phyloP scores from a whole-genome alignment of 192 early-diverging fungal species.

The Linnemannia exigua region DNA sequence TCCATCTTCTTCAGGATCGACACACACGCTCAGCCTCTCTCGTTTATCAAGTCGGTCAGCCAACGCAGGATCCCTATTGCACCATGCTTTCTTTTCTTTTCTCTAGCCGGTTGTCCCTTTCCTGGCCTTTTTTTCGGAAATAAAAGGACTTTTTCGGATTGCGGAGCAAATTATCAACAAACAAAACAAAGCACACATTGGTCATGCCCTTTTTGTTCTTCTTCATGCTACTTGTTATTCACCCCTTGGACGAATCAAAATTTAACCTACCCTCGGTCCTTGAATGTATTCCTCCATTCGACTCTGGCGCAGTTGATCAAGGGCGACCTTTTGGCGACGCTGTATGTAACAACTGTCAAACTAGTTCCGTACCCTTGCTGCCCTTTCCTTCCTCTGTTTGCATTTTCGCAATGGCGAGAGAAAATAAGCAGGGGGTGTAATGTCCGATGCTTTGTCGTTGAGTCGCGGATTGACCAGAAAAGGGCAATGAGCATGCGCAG shows the following conservation, averaged over 20 bases:
- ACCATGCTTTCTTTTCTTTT: background rate
- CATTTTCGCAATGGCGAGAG: background rate
- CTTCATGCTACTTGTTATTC: background rate
- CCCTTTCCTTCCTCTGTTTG: background rate
- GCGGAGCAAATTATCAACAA: background rate
- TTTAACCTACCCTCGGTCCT: background rate
- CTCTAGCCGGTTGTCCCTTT: background rate
- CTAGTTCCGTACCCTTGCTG: background rate
- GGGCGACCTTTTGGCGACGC: background rate
- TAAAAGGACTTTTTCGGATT: background rate
- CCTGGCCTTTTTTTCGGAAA: background rate
- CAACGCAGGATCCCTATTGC: background rate
- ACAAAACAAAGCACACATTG: background rate
- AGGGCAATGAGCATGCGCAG: background rate
- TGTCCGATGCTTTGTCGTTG: too few relatives aligned
- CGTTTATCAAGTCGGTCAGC: background rate
- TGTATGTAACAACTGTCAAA: background rate
- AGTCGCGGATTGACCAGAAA: background rate
- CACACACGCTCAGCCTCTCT: background rate
- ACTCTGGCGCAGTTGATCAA: slow-evolving; percentile 1
- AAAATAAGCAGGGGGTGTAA: background rate
- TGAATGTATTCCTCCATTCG: background rate
- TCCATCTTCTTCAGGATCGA: background rate
- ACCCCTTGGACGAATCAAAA: background rate
- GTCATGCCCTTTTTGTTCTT: background rate